phyloP scores from a whole-genome alignment of 768 basidiomycete genomes.

The Kwoniella shandongensis region DNA sequence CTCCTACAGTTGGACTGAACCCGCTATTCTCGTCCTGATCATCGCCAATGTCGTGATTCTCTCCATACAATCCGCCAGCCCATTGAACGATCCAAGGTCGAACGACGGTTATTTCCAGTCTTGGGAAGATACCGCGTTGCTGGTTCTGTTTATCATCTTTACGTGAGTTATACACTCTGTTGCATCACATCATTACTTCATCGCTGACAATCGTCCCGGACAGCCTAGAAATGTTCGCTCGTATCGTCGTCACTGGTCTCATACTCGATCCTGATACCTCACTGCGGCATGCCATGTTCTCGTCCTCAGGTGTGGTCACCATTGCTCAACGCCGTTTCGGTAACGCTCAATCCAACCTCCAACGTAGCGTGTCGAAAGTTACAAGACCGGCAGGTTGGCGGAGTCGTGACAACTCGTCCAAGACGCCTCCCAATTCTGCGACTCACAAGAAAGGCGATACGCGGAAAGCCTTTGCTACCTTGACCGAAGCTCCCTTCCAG shows the following conservation, averaged over 20 bases:
- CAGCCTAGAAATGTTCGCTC: slow-evolving; percentile 79
- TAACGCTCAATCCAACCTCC: slow-evolving; percentile 1
- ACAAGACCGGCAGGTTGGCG: neutral
- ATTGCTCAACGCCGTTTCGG: slow-evolving; percentile 16
- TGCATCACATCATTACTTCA: neutral
- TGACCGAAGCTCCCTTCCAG: slow-evolving; percentile 55
- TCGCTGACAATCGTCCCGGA: neutral
- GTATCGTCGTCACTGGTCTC: slow-evolving; percentile 86
- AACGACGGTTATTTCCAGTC: slow-evolving; percentile 71
- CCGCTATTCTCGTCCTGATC: slow-evolving; percentile 76
- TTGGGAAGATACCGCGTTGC: slow-evolving; percentile 89
- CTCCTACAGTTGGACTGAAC: slow-evolving; percentile 81
- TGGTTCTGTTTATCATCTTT: slow-evolving; percentile 78
- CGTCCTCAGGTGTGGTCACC: slow-evolving; percentile 20
- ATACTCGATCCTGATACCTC: slow-evolving; percentile 68
- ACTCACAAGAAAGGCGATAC: slow-evolving; percentile 5
- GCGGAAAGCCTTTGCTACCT: slow-evolving; percentile 3
- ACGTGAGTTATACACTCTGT: slow-evolving; percentile 61
- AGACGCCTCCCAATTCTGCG: neutral
- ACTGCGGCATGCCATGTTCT: slow-evolving; percentile 50
- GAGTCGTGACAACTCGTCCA: neutral
- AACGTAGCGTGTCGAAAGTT: slow-evolving; percentile 3
- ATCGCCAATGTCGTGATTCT: slow-evolving; percentile 78
- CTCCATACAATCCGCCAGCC: slow-evolving; percentile 71
- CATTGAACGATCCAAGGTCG: slow-evolving; percentile 53